Evolutionary conservation across 345 rosid genomes (phyloP), one percentile per base, ranked within the genome.

Genomic region (Eutrema japonicum): DNA sequence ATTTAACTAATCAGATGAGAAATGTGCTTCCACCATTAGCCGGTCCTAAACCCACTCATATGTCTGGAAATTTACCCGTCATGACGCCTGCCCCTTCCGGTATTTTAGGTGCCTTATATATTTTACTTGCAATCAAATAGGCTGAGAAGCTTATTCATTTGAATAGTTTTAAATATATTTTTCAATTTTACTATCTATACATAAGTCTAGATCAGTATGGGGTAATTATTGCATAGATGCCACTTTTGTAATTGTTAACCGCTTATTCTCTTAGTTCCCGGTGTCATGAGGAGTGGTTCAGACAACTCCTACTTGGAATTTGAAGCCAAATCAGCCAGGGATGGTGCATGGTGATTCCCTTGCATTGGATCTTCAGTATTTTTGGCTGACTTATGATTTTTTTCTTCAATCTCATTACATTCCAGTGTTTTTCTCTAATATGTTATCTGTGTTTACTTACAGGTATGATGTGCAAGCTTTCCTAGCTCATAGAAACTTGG

Each of bases 281-380:
- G 74, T 79, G 81, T 81, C 36, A 87, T 82, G 79, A 90, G 86
- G 75, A 78, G 50, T 66, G 80, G 83, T 69, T 81, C 91, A 64
- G 97, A 96, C 75, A 78, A 73, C 63, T 64, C 84, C 66, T 81
- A 77, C 45, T 83, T 89, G 91, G 98, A 96, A 71, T 96, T 89
- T 80, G 98, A 96, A 87, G 98, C 98, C 64, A 96, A 89, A 80
- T 96, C 98, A 73, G 80, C 93, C 3, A 84, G 99, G 75, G 99
- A 96, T 78, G 98, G 99, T 73, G 99, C 99, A 64, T 96, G 99
- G 99, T 96, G 77, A 79, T 83, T 80, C 35, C 68, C 66, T 40
- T 10, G 45, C n/a, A 18, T 73, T 79, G 9, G 10, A 8, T 10
- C 32, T 66, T 63, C 37, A 61, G 53, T 53, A 51, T 9, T 67